Evolutionary conservation across 2,329 filamentous ascomycete genomes (phyloP), one percentile per base, ranked within the genome.

Genomic region (Fusarium fujikuroi): DNA sequence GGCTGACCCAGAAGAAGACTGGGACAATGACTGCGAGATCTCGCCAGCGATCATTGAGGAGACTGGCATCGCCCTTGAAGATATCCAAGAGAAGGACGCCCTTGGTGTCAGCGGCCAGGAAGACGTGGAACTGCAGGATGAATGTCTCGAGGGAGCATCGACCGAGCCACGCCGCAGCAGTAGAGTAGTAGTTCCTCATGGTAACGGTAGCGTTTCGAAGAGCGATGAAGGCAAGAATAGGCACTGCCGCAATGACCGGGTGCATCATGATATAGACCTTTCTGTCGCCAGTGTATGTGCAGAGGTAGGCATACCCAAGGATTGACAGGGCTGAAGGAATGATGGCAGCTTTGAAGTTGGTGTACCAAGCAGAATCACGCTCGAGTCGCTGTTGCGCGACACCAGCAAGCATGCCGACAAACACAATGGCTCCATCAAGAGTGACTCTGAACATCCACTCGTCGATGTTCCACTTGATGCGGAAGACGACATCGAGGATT

Each of bases 101-200:
- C 37, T 84, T 86, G 5, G 87, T 87, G 73, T 92, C 88, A 6
- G 85, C 88, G 4, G 88, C 88, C 14, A 92, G 84, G 85, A 88
- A 90, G 60, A 91, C 83, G 77, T 92, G 90, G 76, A 87, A 87
- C 72, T 91, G 88, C 42, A 92, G 80, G 10, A 90, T 83, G 70
- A 88, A 90, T 2, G 88, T 86, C 79, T 92, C 90, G 3, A 91
- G 84, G 0, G 88, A 88, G 65, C 85, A 86, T 10, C 83, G 82
- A 4, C 90, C 90, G 6, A 92, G 79, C 81, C 84, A 88, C 1
- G 87, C 85, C 34, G 82, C 79, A 12, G 82, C 83, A 11, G 86
- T 81, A 15, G 87, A 79, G 66, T 73, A 77, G 10, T 53, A 64
- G 44, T 75, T 75, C 19, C 76, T 70, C 2, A 75, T 50, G 10